Percentiles rank a stretch among this genome's conserved stretches.
Conservation (phyloP, 352 stramenopile genomes). For the Pythium aquatile region DNA sequence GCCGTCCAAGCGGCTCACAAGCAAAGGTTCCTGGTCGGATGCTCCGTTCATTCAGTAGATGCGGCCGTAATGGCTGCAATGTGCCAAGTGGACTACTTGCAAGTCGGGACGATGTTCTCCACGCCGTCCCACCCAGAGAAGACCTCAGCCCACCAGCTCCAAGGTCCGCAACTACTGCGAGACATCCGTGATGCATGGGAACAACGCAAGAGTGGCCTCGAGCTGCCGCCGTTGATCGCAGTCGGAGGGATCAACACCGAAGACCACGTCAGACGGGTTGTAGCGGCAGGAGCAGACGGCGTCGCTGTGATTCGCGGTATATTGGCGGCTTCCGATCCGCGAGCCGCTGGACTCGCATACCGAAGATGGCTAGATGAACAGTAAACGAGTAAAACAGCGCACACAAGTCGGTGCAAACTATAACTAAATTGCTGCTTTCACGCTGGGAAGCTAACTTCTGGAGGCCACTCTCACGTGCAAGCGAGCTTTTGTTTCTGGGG, state of each 20-base stretch:
- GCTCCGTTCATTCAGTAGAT: conserved; percentile 42
- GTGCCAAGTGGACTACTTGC: conserved; percentile 40
- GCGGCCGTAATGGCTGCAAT: conserved; percentile 25
- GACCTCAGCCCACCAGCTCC: conserved; percentile 17
- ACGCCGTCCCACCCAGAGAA: conserved; percentile 55
- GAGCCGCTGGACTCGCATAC: conserved; percentile 12
- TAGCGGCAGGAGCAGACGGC: conserved; percentile 36
- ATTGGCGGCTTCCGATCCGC: conserved; percentile 26
- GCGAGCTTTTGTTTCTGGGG: not conserved
- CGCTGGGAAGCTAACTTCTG: not conserved
- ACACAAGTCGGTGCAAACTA: conserved; percentile 24
- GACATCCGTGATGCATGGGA: conserved; percentile 18
- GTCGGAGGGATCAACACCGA: conserved; percentile 43
- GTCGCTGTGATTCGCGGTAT: conserved; percentile 49
- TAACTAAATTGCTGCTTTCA: conserved; percentile 28
- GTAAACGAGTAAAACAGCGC: not conserved
- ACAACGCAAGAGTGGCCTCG: not conserved
- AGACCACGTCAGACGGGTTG: conserved; percentile 28
- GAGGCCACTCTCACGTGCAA: not conserved
- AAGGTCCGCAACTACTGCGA: conserved; percentile 38
- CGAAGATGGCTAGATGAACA: conserved; percentile 25
- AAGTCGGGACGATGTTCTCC: conserved; percentile 60
- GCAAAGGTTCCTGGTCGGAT: conserved; percentile 26
- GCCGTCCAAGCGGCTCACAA: not conserved
- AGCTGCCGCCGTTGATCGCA: conserved; percentile 29